These are phyloP conservation scores for Tuber borchii DNA, from an alignment of 495 filamentous ascomycete genomes.

Conservation along the genomic window DNA sequence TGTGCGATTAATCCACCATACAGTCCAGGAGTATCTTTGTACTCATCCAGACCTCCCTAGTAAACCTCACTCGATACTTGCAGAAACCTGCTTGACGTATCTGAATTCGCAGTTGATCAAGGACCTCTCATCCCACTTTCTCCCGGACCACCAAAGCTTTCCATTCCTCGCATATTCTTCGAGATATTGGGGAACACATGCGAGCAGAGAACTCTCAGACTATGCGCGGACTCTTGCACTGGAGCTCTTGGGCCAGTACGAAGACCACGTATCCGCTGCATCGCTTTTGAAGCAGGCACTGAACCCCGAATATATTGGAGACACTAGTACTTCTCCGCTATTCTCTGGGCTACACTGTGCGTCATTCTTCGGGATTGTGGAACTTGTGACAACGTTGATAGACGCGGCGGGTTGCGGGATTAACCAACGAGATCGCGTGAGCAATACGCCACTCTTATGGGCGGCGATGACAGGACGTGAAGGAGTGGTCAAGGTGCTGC, in stretches of 20 bases:
- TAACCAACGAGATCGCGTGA: background rate
- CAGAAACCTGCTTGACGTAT: background rate
- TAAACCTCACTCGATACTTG: background rate
- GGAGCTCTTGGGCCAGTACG: too few species aligned
- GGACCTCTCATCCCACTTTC: background rate
- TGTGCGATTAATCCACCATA: background rate
- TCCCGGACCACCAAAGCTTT: background rate
- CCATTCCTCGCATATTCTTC: background rate
- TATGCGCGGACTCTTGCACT: background rate
- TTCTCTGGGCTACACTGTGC: background rate
- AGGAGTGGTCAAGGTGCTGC: background rate
- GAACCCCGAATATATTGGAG: background rate
- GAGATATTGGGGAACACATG: background rate
- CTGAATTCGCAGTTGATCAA: background rate
- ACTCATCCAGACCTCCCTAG: background rate
- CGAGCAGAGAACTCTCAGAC: background rate
- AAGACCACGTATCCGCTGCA: background rate
- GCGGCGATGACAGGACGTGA: background rate
- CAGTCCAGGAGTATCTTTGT: background rate
- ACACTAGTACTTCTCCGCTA: background rate
- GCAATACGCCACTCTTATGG: background rate
- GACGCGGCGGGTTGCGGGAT: background rate
- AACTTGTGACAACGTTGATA: background rate
- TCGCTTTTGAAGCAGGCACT: background rate
- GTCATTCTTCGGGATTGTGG: background rate